Conservation (phyloP, 148 eudicot species). For the Rhododendron mucronatum region DNA sequence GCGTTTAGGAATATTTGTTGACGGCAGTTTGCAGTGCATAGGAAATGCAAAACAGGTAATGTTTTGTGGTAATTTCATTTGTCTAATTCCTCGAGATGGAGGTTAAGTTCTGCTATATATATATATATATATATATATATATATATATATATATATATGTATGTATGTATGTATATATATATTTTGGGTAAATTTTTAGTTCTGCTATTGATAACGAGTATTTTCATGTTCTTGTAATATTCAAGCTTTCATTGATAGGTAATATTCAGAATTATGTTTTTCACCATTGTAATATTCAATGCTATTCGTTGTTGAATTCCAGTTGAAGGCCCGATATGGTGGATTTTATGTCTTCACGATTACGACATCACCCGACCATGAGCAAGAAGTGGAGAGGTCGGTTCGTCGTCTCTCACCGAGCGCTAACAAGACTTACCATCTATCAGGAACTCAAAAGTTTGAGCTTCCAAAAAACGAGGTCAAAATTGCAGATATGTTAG, state of each 20-base stretch:
- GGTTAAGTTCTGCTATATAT: too few relatives aligned
- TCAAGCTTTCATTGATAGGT: too few relatives aligned
- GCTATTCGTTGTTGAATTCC: not conserved
- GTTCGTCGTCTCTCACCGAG: slow-evolving; percentile 37
- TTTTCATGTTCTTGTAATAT: too few relatives aligned
- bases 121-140: too few relatives aligned
- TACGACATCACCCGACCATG: not conserved
- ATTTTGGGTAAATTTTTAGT: too few relatives aligned
- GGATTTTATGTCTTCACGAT: not conserved
- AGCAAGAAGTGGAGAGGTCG: slow-evolving; percentile 30
- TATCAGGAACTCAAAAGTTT: slow-evolving; percentile 73
- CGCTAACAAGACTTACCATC: slow-evolving; percentile 66
- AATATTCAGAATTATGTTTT: too few relatives aligned
- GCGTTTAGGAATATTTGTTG: slow-evolving; percentile 79
- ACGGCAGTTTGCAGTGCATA: slow-evolving; percentile 81
- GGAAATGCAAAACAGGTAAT: slow-evolving; percentile 82
- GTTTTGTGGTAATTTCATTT: too few relatives aligned
- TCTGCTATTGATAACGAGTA: too few relatives aligned
- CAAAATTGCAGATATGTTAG: too few relatives aligned
- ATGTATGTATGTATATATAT: too few relatives aligned
- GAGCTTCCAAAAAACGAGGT: slow-evolving; percentile 64
- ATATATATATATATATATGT: too few relatives aligned
- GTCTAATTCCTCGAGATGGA: too few relatives aligned
- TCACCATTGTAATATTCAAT: not conserved
- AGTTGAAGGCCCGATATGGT: not conserved